phyloP scores from a whole-genome alignment of 2,329 filamentous ascomycete species.

The Sarocladium kiliense region DNA sequence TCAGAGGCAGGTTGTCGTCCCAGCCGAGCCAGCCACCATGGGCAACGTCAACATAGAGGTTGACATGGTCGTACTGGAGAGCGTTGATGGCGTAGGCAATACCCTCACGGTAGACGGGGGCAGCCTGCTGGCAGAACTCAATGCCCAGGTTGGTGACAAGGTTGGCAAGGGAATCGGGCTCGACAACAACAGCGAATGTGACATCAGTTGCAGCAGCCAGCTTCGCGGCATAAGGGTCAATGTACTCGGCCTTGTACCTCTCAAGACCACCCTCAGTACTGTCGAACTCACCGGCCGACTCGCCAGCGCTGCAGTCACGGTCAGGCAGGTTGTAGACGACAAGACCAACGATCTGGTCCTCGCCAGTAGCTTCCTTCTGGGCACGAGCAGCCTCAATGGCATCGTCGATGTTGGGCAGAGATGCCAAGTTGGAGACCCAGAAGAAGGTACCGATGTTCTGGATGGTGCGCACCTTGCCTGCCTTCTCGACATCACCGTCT shows the following conservation, averaged over 20 bases:
- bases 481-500: slow-evolving; percentile 30
- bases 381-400: slow-evolving; percentile 32
- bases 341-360: slow-evolving; percentile 35
- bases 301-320: slow-evolving; percentile 38
- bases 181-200: slow-evolving; percentile 36
- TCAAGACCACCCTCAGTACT: slow-evolving; percentile 29
- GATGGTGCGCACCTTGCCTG: slow-evolving; percentile 30
- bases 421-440: slow-evolving; percentile 33
- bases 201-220: slow-evolving; percentile 30
- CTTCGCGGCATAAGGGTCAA: slow-evolving; percentile 32
- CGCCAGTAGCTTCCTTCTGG: slow-evolving; percentile 26
- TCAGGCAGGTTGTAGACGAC: slow-evolving; percentile 41
- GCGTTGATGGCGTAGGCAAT: slow-evolving; percentile 35
- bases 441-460: slow-evolving; percentile 37
- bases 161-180: slow-evolving; percentile 40
- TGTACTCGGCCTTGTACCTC: slow-evolving; percentile 34
- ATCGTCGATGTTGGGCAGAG: slow-evolving; percentile 31
- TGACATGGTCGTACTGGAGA: slow-evolving; percentile 31
- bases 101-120: slow-evolving; percentile 32
- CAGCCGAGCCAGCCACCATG: slow-evolving; percentile 40
- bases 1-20: slow-evolving; percentile 30
- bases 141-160: slow-evolving; percentile 33
- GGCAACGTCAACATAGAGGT: slow-evolving; percentile 36
- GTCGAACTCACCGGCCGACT: slow-evolving; percentile 35
- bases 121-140: slow-evolving; percentile 30